Conservation (phyloP, 2,329 filamentous ascomycete species). For the Pyricularia sp. region DNA sequence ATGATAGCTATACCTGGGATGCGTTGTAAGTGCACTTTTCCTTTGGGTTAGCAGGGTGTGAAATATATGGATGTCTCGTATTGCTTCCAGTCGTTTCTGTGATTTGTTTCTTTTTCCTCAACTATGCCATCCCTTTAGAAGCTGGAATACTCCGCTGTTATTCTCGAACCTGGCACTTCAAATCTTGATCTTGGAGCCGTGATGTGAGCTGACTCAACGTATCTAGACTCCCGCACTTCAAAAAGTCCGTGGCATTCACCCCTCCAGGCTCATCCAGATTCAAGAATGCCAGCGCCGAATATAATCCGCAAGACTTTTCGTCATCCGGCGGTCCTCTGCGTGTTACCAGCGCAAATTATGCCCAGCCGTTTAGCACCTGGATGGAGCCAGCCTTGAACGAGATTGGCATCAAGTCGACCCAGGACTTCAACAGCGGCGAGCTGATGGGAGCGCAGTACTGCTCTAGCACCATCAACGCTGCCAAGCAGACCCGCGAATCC, state of each 20-base stretch:
- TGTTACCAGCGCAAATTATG: slow-evolving; percentile 12
- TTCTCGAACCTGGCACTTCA: too few species aligned
- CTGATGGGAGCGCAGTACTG: slow-evolving; percentile 19
- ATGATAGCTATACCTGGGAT: slow-evolving; percentile 16
- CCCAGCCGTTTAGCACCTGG: slow-evolving; percentile 12
- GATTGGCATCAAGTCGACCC: slow-evolving; percentile 22
- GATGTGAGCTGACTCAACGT: background rate
- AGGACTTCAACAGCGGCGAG: slow-evolving; percentile 26
- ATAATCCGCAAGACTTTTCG: slow-evolving; percentile 15
- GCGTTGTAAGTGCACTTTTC: slow-evolving; percentile 15
- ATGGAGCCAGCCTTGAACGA: slow-evolving; percentile 19
- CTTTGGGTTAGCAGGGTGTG: too few species aligned
- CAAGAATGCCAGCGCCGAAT: slow-evolving; percentile 13
- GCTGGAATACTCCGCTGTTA: too few species aligned
- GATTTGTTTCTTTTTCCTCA: too few species aligned
- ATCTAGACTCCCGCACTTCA: slow-evolving; percentile 15
- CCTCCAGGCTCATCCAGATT: slow-evolving; percentile 3
- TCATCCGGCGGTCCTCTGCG: slow-evolving; percentile 10
- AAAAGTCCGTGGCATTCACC: slow-evolving; percentile 14
- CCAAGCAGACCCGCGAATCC: slow-evolving; percentile 12
- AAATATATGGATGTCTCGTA: background rate
- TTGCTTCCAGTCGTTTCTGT: background rate
- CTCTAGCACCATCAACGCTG: slow-evolving; percentile 17
- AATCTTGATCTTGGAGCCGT: background rate
- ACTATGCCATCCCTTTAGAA: too few species aligned